Evolutionary conservation across 2,329 filamentous ascomycete genomes (phyloP).

Genomic region (Neocatenulostroma microsporum): DNA sequence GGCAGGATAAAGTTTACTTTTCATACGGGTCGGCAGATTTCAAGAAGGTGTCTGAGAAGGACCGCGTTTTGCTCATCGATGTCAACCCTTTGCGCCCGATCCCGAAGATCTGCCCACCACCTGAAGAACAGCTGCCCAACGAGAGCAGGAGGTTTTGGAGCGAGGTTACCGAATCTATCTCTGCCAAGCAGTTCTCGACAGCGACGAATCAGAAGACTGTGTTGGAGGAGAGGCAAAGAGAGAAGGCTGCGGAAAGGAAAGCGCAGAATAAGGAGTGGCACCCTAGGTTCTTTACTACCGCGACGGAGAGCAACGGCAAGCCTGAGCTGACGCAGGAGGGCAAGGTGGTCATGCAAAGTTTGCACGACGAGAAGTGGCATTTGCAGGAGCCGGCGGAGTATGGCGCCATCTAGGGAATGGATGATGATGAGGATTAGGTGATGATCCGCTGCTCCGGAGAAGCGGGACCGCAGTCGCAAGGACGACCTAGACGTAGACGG

Average conservation of each 20-base stretch:
- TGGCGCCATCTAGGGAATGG: conserved; percentile 20
- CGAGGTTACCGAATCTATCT: conserved; percentile 77
- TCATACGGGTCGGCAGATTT: conserved; percentile 43
- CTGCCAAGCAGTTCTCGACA: conserved; percentile 69
- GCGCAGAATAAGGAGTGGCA: conserved; percentile 62
- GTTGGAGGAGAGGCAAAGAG: conserved; percentile 80
- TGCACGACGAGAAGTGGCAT: conserved; percentile 47
- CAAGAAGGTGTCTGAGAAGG: conserved; percentile 42
- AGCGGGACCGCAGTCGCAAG: too few relatives aligned
- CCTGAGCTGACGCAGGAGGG: conserved; percentile 58
- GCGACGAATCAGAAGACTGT: conserved; percentile 85
- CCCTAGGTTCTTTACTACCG: conserved; percentile 76
- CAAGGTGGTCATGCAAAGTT: conserved; percentile 46
- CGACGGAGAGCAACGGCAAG: conserved; percentile 51
- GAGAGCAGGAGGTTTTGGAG: conserved; percentile 86
- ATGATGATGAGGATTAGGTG: too few relatives aligned
- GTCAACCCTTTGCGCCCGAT: conserved; percentile 73
- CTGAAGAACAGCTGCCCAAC: conserved; percentile 72
- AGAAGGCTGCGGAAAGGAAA: conserved; percentile 74
- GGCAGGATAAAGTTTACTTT: conserved; percentile 66
- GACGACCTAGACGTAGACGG: too few relatives aligned
- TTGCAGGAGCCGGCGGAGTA: conserved; percentile 41
- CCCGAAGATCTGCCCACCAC: conserved; percentile 69
- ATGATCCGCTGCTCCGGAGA: too few relatives aligned
- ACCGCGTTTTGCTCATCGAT: conserved; percentile 71